Percentiles rank a stretch among this genome's conserved stretches.
These are phyloP conservation scores for Hibiscus trionum DNA, from an alignment of 345 rosid species.

Conservation along the genomic window DNA sequence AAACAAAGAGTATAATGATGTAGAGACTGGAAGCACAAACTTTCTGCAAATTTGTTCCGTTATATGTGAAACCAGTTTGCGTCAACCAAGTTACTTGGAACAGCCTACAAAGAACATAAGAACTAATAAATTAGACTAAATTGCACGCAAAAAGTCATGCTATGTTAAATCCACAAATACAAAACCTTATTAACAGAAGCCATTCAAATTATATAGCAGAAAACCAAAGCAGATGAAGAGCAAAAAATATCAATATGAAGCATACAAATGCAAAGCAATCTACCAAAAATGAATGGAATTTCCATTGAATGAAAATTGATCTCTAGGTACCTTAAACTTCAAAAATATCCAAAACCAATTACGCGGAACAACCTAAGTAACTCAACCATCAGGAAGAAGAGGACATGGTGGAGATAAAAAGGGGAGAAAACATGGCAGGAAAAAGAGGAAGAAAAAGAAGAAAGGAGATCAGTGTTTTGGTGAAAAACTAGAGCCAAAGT, in stretches of 20 bases:
- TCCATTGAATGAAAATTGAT: neutral
- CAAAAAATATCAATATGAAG: neutral
- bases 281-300: neutral
- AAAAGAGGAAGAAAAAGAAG: neutral
- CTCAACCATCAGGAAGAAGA: no score
- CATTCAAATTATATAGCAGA: neutral
- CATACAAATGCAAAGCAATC: neutral
- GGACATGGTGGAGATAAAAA: neutral
- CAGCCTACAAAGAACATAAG: constrained; percentile 64
- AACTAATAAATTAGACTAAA: constrained; percentile 23
- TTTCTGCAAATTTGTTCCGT: constrained; percentile 39
- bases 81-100: constrained; percentile 91
- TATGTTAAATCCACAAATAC: neutral
- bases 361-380: neutral
- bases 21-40: constrained; percentile 46
- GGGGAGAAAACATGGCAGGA: neutral
- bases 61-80: constrained; percentile 53
- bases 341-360: neutral
- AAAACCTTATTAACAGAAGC: neutral
- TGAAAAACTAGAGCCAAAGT: neutral
- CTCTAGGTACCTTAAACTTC: neutral
- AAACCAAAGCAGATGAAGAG: neutral
- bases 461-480: neutral
- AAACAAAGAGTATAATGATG: constrained; percentile 9
- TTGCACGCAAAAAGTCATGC: neutral